These are phyloP conservation scores for Calocera viscosa DNA, from an alignment of 768 basidiomycete species.

Conservation along the genomic window DNA sequence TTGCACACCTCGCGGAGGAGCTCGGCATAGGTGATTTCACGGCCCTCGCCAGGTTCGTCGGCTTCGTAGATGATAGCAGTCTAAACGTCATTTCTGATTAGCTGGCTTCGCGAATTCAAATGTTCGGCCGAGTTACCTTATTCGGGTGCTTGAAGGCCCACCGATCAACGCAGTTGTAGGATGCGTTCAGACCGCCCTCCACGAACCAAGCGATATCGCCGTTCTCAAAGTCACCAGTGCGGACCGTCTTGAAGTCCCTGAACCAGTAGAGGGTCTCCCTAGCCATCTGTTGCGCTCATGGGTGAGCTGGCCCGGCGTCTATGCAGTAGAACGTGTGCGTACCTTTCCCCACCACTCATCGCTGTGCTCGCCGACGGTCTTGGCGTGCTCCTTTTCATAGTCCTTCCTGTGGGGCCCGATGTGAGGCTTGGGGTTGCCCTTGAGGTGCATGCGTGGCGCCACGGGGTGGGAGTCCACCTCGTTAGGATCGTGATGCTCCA, in stretches of 20 bases:
- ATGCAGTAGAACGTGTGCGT: conserved; percentile 15
- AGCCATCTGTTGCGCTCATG: conserved; percentile 34
- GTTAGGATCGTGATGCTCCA: conserved; percentile 19
- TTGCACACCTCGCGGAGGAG: conserved; percentile 81
- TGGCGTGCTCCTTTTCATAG: conserved; percentile 51
- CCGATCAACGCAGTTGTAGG: conserved; percentile 96
- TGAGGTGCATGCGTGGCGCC: conserved; percentile 53
- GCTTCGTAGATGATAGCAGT: conserved; percentile 97
- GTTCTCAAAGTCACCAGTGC: conserved; percentile 64
- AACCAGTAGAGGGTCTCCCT: conserved; percentile 73
- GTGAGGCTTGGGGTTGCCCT: conserved; percentile 55
- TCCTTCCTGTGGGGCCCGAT: conserved; percentile 67
- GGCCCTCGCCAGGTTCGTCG: conserved; percentile 76
- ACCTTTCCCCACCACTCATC: conserved; percentile 88
- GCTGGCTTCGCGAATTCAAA: background rate
- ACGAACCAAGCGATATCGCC: conserved; percentile 96
- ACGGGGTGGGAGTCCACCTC: conserved; percentile 47
- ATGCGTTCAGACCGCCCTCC: conserved; percentile 81
- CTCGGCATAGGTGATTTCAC: conserved; percentile 65
- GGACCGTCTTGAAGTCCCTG: conserved; percentile 75
- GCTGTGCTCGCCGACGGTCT: conserved; percentile 61
- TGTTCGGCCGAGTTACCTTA: conserved; percentile 23
- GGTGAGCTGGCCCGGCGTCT: background rate
- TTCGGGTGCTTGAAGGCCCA: conserved; percentile 87
- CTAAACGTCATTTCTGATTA: conserved; percentile 27